phyloP scores from a whole-genome alignment of 106 monocot species.

The Triglochin maritima region DNA sequence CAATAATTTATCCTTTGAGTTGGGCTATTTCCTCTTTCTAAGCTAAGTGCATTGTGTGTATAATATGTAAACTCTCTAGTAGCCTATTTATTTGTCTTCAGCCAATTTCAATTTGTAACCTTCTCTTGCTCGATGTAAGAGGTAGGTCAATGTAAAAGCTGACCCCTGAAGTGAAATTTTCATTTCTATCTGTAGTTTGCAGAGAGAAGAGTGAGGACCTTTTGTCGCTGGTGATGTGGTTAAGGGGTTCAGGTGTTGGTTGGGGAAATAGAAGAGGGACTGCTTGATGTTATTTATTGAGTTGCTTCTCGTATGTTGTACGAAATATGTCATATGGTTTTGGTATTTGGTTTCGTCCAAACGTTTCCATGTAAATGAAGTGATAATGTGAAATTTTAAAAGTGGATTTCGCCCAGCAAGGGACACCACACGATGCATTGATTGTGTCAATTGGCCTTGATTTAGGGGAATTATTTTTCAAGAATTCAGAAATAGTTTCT shows the following conservation, averaged over 20 bases:
- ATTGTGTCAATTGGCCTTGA: no score
- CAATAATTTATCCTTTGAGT: conserved; percentile 2
- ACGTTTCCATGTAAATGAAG: no score
- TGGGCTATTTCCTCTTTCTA: not conserved
- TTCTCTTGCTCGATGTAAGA: not conserved
- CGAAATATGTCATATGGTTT: no score
- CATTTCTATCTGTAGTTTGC: not conserved
- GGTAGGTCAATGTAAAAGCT: not conserved
- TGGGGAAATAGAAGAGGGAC: no score
- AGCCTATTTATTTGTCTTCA: not conserved
- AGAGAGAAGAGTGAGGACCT: not conserved
- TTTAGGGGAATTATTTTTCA: no score
- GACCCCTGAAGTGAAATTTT: not conserved
- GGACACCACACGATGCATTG: no score
- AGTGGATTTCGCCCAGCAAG: no score
- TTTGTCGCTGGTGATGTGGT: not conserved
- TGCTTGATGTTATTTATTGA: not conserved
- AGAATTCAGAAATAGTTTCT: no score
- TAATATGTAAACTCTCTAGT: not conserved
- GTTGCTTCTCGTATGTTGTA: not conserved
- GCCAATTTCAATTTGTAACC: not conserved
- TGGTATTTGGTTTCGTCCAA: no score
- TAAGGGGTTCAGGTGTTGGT: no score
- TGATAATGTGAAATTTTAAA: no score
- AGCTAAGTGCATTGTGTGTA: not conserved